phyloP scores from a whole-genome alignment of 108 stramenopile genomes.

The Skeletonema potamos region DNA sequence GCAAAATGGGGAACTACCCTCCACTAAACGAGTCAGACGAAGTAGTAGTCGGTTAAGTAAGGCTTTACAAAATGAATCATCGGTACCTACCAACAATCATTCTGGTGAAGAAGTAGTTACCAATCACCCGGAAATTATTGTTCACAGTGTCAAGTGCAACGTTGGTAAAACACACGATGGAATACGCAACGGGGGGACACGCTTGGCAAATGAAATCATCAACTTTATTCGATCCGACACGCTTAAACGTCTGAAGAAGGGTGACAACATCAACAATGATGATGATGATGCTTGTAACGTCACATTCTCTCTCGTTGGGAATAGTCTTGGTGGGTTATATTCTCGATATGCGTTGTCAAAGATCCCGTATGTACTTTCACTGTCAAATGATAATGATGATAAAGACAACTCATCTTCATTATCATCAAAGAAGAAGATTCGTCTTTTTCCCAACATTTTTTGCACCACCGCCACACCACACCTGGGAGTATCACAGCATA shows the following conservation, averaged over 20 bases:
- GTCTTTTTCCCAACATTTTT: conserved; percentile 69
- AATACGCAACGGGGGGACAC: conserved; percentile 69
- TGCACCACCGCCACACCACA: conserved; percentile 89
- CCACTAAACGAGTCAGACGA: conserved; percentile 23
- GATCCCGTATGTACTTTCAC: conserved; percentile 36
- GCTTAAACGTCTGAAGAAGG: conserved; percentile 10
- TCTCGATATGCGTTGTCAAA: conserved; percentile 77
- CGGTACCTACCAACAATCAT: not conserved
- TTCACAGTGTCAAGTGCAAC: conserved; percentile 72
- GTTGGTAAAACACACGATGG: conserved; percentile 81
- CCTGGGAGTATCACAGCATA: conserved; percentile 74
- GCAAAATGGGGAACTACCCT: not conserved
- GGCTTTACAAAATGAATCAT: not conserved
- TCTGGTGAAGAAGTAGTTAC: not conserved
- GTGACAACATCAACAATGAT: not conserved
- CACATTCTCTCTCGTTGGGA: conserved; percentile 82
- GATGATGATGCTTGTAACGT: conserved; percentile 12
- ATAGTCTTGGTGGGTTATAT: conserved; percentile 85
- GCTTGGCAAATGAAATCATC: conserved; percentile 71
- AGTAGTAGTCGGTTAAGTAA: not conserved
- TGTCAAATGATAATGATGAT: conserved; percentile 25
- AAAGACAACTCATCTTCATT: conserved; percentile 13
- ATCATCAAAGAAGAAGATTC: conserved; percentile 2
- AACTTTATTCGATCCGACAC: conserved; percentile 61
- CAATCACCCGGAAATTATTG: conserved; percentile 37